Evolutionary conservation across 805 yeast genomes (phyloP).

Genomic region (Metschnikowia proteae): DNA sequence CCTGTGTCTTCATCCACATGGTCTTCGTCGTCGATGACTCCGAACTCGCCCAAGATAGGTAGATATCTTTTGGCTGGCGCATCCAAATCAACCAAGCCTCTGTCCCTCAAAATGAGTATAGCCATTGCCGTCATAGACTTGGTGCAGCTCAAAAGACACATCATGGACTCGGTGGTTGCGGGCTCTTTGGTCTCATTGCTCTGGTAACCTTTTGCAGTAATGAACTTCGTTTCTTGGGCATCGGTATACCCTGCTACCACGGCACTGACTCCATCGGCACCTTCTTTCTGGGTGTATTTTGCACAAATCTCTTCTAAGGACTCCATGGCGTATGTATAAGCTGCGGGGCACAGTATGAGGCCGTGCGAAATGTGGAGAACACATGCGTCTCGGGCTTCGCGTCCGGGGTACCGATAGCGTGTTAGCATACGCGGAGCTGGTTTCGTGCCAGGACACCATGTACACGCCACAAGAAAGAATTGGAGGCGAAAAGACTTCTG

Average conservation of each 20-base stretch:
- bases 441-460: no score
- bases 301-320: constrained; percentile 8
- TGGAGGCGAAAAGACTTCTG: no score
- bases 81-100: constrained; percentile 31
- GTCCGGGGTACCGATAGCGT: not conserved
- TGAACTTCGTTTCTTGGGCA: constrained; percentile 6
- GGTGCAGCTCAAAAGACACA: constrained; percentile 18
- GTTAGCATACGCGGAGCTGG: not conserved
- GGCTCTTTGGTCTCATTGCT: constrained; percentile 10
- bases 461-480: not conserved
- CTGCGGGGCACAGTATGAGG: not conserved
- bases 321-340: not conserved
- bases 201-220: constrained; percentile 14
- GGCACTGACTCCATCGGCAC: constrained; percentile 7
- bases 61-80: constrained; percentile 29
- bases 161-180: constrained; percentile 8
- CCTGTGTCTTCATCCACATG: constrained; percentile 16
- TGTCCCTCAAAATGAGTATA: constrained; percentile 31
- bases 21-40: constrained; percentile 11
- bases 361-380: constrained; percentile 1
- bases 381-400: constrained; percentile 1
- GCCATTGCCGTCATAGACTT: constrained; percentile 30
- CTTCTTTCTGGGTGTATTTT: constrained; percentile 3
- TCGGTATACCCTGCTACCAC: constrained; percentile 18
- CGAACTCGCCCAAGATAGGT: constrained; percentile 28